Evolutionary conservation across 305 asterid species (phyloP), one percentile per base, ranked within the genome.

Genomic region (Fraxinus platypoda): DNA sequence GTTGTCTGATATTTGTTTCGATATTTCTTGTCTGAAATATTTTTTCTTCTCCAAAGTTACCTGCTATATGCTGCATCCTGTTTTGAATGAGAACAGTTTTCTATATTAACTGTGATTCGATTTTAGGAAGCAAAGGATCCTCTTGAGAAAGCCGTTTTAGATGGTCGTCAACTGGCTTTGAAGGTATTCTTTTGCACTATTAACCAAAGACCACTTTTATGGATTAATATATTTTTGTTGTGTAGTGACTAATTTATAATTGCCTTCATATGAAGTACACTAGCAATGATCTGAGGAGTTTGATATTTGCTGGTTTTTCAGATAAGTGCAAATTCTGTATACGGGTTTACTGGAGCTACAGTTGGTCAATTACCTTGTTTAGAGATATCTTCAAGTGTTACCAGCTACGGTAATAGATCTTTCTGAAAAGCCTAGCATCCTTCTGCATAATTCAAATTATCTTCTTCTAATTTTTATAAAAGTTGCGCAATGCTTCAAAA

Each of bases 261-360:
- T 77, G 84, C 78, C 77, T 71, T 31, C 78, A 35, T 70, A 28
- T 72, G 35, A 74, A 62, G 82, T 78, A 80, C 73, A 71, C 34
- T 59, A 66, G 57, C 13, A 68, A 21, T 72, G 13, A 77, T 52
- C 31, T 80, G 84, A 49, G 77, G 79, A 81, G 82, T 83, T 85
- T 81, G 62, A 35, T 84, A 79, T 82, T 86, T 85, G 78, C 84
- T 88, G 86, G 35, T 49, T 81, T 79, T 80, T 83, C 97, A 96
- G 99, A 86, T 96, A 75, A 94, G 98, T 91, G 99, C 98, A 31
- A 96, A 96, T 88, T 96, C 99, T 78, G 99, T 96, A 37, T 94
- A 96, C 84, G 99, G 99, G 77, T 96, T 96, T 87, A 96, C 99
- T 34, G 99, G 99, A 90, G 99, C 99, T 79, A 93, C 99, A 57